Conservation (phyloP, 2,329 filamentous ascomycete genomes). For the Chaetomiaceae sp. region DNA sequence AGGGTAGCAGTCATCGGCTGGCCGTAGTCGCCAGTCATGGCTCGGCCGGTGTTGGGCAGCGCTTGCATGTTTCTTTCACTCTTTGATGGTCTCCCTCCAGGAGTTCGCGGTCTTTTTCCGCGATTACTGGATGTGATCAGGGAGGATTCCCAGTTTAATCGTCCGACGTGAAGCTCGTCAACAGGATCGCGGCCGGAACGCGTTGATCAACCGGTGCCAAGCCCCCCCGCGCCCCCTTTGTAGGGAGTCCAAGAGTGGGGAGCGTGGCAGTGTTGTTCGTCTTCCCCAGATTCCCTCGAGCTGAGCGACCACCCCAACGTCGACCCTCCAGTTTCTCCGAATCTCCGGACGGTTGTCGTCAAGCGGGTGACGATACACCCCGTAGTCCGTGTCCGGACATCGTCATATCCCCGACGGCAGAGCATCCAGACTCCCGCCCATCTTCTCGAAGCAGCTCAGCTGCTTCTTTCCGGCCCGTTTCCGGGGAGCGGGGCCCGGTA, state of each 20-base stretch:
- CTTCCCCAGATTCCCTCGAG: background rate
- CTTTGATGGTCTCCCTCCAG: background rate
- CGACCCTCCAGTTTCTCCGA: no score
- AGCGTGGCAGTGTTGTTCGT: slow-evolving; percentile 2
- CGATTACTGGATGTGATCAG: no score
- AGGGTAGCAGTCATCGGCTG: background rate
- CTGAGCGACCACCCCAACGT: no score
- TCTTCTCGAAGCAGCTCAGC: no score
- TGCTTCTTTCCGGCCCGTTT: no score
- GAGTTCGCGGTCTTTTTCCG: background rate
- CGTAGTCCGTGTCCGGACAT: no score
- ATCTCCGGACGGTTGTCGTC: no score
- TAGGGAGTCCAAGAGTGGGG: no score
- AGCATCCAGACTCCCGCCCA: no score
- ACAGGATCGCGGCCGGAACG: background rate
- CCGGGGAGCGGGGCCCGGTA: no score
- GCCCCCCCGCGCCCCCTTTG: background rate
- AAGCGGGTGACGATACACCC: no score
- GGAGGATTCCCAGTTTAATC: background rate
- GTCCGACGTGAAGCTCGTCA: background rate
- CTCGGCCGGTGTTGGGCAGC: slow-evolving; percentile 2
- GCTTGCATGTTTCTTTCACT: slow-evolving; percentile 3
- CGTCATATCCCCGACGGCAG: no score
- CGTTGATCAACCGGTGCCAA: slow-evolving; percentile 1
- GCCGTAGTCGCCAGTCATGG: slow-evolving; percentile 1